Evolutionary conservation across 75 land plant genomes (phyloP).

Genomic region (Adiantum capillusveneris): DNA sequence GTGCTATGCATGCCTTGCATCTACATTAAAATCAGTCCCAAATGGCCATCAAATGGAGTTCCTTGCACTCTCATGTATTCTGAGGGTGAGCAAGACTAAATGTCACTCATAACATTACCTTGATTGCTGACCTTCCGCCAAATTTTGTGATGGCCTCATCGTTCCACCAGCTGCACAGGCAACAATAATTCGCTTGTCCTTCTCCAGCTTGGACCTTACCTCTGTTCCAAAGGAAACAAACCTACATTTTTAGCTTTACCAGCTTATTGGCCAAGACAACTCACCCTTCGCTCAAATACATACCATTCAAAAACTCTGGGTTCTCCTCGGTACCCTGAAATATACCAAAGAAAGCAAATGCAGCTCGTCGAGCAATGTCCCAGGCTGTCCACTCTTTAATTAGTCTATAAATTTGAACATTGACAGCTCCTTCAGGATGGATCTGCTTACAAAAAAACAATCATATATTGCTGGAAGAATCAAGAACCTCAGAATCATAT

Average conservation of each 20-base stretch:
- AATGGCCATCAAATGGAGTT: too few relatives aligned
- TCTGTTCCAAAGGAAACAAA: conserved; percentile 22
- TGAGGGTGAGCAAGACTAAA: too few relatives aligned
- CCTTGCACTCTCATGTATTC: too few relatives aligned
- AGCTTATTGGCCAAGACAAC: too few relatives aligned
- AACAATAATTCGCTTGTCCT: conserved; percentile 72
- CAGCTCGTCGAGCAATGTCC: conserved; percentile 91
- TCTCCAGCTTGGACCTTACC: conserved; percentile 62
- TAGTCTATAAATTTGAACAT: conserved; percentile 86
- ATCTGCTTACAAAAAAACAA: conserved; percentile 26
- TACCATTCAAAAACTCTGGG: conserved; percentile 81
- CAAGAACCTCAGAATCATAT: too few relatives aligned
- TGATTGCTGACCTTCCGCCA: conserved; percentile 95
- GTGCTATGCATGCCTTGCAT: too few relatives aligned
- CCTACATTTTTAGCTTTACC: too few relatives aligned
- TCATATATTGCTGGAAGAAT: too few relatives aligned
- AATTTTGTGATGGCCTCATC: conserved; percentile 74
- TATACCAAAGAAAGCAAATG: conserved; percentile 97
- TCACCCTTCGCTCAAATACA: too few relatives aligned
- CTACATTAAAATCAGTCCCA: too few relatives aligned
- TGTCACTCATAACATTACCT: too few relatives aligned
- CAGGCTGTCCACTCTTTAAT: conserved; percentile 99
- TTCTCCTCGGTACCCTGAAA: conserved; percentile 95
- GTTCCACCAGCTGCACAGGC: conserved; percentile 92
- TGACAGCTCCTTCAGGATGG: conserved; percentile 85